Percentiles rank a stretch among this genome's conserved stretches.
These are phyloP conservation scores for Globisporangium polare DNA, from an alignment of 352 stramenopile species.

Conservation along the genomic window DNA sequence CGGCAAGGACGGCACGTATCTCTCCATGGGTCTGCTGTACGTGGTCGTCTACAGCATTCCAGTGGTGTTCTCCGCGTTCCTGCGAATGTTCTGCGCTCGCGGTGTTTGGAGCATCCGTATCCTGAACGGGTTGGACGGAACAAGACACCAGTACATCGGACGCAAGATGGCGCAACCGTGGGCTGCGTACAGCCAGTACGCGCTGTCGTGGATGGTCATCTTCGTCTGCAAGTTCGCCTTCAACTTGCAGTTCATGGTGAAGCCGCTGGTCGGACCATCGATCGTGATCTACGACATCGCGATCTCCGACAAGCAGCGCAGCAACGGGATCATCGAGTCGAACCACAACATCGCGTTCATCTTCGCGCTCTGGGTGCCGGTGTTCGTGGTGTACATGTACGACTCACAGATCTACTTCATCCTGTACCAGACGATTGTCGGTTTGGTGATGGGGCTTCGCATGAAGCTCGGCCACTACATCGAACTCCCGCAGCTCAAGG, in stretches of 20 bases:
- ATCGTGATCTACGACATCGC: constrained; percentile 71
- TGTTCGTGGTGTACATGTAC: constrained; percentile 86
- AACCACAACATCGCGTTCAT: constrained; percentile 84
- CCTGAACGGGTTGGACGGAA: constrained; percentile 65
- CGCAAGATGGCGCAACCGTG: constrained; percentile 67
- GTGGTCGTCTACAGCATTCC: constrained; percentile 58
- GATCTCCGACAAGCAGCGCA: constrained; percentile 26
- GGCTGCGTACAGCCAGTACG: constrained; percentile 56
- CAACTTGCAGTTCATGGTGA: constrained; percentile 79
- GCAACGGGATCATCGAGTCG: constrained; percentile 52
- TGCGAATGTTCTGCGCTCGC: constrained; percentile 52
- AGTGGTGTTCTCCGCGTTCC: constrained; percentile 36
- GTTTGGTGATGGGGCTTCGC: constrained; percentile 65
- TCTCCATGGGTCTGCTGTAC: constrained; percentile 60
- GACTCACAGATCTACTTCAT: constrained; percentile 88
- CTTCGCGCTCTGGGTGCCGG: constrained; percentile 62
- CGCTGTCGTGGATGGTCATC: constrained; percentile 65
- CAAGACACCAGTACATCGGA: constrained; percentile 70
- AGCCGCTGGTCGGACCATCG: constrained; percentile 65
- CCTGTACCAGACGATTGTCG: constrained; percentile 73
- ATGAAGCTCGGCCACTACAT: constrained; percentile 79
- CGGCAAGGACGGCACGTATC: constrained; percentile 43
- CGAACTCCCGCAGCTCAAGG: constrained; percentile 59
- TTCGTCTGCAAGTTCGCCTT: constrained; percentile 81
- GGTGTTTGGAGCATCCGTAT: constrained; percentile 58